Evolutionary conservation across 108 stramenopile species (phyloP).

Genomic region (Nannochloropsis gaditana): DNA sequence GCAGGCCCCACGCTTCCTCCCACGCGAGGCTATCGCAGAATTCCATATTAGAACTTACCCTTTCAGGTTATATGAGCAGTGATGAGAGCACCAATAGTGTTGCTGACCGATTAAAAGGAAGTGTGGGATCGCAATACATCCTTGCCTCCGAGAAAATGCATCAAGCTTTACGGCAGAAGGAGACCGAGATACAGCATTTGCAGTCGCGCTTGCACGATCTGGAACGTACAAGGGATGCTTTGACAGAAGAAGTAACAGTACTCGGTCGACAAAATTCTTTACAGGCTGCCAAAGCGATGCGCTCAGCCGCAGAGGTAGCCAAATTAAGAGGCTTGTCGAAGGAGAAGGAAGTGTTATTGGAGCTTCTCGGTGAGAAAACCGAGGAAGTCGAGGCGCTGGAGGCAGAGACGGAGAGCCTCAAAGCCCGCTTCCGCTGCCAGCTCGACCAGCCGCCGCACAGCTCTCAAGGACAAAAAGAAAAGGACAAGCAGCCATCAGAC

Average conservation of each 20-base stretch:
- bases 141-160: not conserved
- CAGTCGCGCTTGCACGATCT: slow-evolving; percentile 29
- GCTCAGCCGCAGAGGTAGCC: not conserved
- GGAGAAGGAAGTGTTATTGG: slow-evolving; percentile 40
- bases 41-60: slow-evolving; percentile 5
- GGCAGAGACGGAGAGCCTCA: slow-evolving; percentile 10
- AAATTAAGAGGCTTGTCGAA: slow-evolving; percentile 22
- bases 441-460: not conserved
- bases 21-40: not conserved
- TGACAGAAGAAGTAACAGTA: slow-evolving; percentile 34
- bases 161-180: slow-evolving; percentile 14
- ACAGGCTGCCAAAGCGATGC: slow-evolving; percentile 23
- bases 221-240: slow-evolving; percentile 32
- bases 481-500: too few relatives aligned
- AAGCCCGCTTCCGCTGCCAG: not conserved
- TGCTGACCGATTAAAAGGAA: not conserved
- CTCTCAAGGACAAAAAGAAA: too few relatives aligned
- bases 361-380: slow-evolving; percentile 40
- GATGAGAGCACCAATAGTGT: not conserved
- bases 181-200: not conserved
- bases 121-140: not conserved
- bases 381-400: slow-evolving; percentile 40
- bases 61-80: not conserved
- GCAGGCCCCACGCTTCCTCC: not conserved
- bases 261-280: slow-evolving; percentile 33